Base-by-base conservation (phyloP, 2,329 filamentous ascomycete genomes). In the Botrytis aclada region DNA sequence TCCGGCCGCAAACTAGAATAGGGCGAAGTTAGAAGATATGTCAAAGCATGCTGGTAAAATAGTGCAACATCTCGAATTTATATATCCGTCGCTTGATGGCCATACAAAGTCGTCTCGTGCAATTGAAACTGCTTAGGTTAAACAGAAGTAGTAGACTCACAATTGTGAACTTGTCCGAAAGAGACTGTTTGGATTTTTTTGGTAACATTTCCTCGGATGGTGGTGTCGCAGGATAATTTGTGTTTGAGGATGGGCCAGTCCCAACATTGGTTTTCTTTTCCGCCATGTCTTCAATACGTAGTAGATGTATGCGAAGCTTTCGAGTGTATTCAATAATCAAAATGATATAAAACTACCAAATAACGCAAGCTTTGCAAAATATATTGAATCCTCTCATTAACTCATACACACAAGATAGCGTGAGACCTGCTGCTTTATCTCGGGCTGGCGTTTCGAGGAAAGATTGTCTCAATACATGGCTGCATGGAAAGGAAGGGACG, bases 141-240 rank as follows among this genome's bases (percentile, higher is more conserved):
- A 18, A 29, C 4, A 8, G 51, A 18, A 56, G n/a, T 37, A 10
- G 45, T 29, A 18, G 14, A 70, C 74, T 66, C 65, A 76, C 74
- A 47, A 80, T 80, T 7, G 79, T 80, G 65, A 80, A 80, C 5
- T 78, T 71, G 56, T 80, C 77, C 6, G 79, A 80, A 22, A 79
- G 70, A 22, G 74, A 75, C 64, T 80, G 79, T 43, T 73, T 76
- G 45, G 75, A 75, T n/a, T 74, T 16, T 32, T 56, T 54, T 14
- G 77, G 73, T 12, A 77, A 74, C 18, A 69, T 41, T 60, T 65
- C 72, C 25, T 75, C 75, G 9, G 71, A 63, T 1, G 64, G 29
- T 64, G 39, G 10, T 16, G n/a, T 45, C 32, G 39, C 29, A 20
- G 56, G 18, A 56, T 20, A 37, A 20, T 32, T 32, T 14, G 22